phyloP scores from a whole-genome alignment of 202 grass and related monocot genomes.

The Dendrocalamus latiflorus region DNA sequence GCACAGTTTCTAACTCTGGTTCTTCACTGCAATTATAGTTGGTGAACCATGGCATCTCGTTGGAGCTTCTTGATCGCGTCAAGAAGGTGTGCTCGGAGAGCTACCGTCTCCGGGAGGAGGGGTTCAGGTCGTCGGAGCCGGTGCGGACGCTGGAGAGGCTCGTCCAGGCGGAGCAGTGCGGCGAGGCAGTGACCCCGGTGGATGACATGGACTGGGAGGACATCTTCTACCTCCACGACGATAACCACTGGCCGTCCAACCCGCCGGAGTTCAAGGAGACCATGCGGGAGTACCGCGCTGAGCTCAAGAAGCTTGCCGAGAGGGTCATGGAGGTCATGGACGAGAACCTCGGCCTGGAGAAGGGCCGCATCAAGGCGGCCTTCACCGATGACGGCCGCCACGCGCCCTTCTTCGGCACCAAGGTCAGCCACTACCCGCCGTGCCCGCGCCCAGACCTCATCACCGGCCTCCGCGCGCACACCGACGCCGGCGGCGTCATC shows the following conservation, averaged over 20 bases:
- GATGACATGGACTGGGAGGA: slow-evolving; percentile 85
- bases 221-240: slow-evolving; percentile 33
- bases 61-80: slow-evolving; percentile 66
- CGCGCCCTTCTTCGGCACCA: slow-evolving; percentile 60
- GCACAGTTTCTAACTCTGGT: background rate
- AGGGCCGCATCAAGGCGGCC: slow-evolving; percentile 42
- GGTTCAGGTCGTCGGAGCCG: slow-evolving; percentile 49
- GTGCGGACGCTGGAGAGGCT: slow-evolving; percentile 48
- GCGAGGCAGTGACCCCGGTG: slow-evolving; percentile 25
- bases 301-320: slow-evolving; percentile 52
- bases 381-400: slow-evolving; percentile 39
- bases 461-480: slow-evolving; percentile 71
- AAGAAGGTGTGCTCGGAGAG: slow-evolving; percentile 69
- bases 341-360: slow-evolving; percentile 63
- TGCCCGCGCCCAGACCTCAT: slow-evolving; percentile 65
- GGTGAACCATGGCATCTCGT: slow-evolving; percentile 73
- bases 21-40: slow-evolving; percentile 19
- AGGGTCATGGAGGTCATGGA: slow-evolving; percentile 69
- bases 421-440: slow-evolving; percentile 85
- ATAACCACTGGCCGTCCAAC: too few species aligned
- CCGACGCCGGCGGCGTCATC: slow-evolving; percentile 74
- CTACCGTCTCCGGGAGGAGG: slow-evolving; percentile 55
- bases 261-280: too few species aligned
- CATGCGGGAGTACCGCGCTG: slow-evolving; percentile 72
- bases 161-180: slow-evolving; percentile 26